A percentile compares a stretch with the other conserved stretches of the same genome.
Conservation (phyloP, 78 protist species). For the Dictyostelium firmibasis region DNA sequence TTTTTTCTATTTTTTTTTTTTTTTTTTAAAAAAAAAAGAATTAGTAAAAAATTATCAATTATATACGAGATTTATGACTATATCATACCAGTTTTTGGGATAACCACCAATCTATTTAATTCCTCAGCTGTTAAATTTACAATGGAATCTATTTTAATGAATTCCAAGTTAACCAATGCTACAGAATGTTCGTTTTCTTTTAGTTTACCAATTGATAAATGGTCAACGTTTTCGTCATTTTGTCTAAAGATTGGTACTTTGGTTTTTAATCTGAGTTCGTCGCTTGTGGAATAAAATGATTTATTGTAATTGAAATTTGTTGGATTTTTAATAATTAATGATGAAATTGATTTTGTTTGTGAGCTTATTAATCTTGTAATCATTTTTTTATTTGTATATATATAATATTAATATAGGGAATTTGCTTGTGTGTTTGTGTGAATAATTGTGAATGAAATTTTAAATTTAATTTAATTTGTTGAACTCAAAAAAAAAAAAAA, state of each 20-base stretch:
- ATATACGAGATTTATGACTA: neutral
- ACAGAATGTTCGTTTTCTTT: conserved; percentile 69
- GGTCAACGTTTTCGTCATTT: conserved; percentile 22
- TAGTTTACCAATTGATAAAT: conserved; percentile 43
- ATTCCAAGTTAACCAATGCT: conserved; percentile 45
- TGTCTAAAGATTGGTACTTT: conserved; percentile 63
- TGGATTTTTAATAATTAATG: neutral
- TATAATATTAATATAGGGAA: neutral
- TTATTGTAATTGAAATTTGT: neutral
- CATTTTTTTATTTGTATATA: neutral
- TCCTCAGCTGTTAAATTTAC: conserved; percentile 47
- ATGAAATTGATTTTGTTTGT: neutral
- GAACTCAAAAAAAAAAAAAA: neutral
- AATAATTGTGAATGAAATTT: neutral
- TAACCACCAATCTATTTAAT: conserved; percentile 51
- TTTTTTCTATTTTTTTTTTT: conserved; percentile 18
- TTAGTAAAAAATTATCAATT: neutral
- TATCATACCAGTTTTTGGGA: conserved; percentile 60
- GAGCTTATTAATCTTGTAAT: neutral
- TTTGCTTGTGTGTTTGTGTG: neutral
- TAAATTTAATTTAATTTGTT: neutral
- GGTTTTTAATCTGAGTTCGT: conserved; percentile 55
- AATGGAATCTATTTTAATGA: conserved; percentile 36
- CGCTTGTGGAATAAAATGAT: neutral
- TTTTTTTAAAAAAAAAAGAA: neutral